These are phyloP conservation scores for Ilyonectria sp. DNA, from an alignment of 2,329 filamentous ascomycete species.

Conservation along the genomic window DNA sequence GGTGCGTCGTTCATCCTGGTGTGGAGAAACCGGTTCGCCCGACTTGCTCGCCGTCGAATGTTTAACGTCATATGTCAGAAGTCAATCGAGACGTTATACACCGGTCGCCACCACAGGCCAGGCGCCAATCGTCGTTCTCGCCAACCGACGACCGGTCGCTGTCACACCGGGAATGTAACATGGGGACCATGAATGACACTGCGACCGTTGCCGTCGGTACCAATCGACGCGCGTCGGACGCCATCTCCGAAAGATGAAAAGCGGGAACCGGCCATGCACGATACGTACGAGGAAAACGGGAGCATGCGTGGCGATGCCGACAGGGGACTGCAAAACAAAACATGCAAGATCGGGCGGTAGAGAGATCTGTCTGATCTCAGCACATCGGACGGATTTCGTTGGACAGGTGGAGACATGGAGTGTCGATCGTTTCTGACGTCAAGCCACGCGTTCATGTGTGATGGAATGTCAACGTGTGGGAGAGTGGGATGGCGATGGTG, in stretches of 20 bases:
- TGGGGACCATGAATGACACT: background rate
- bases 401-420: background rate
- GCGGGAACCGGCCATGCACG: slow-evolving; percentile 6
- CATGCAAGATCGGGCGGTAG: slow-evolving; percentile 4
- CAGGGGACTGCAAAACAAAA: background rate
- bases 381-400: background rate
- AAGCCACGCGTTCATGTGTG: slow-evolving; percentile 4
- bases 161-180: background rate
- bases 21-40: slow-evolving; percentile 9
- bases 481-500: background rate
- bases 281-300: background rate
- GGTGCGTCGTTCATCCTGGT: background rate
- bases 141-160: slow-evolving; percentile 16
- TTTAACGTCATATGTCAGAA: slow-evolving; percentile 8
- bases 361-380: slow-evolving; percentile 6
- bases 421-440: slow-evolving; percentile 7
- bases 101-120: background rate
- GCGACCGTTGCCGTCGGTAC: background rate
- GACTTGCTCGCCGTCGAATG: background rate
- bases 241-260: slow-evolving; percentile 18
- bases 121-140: background rate
- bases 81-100: background rate
- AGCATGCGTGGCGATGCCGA: background rate
- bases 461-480: background rate
- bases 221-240: slow-evolving; percentile 26